Conservation (phyloP, 495 filamentous ascomycete species). For the Friedmanniomyces simplex region DNA sequence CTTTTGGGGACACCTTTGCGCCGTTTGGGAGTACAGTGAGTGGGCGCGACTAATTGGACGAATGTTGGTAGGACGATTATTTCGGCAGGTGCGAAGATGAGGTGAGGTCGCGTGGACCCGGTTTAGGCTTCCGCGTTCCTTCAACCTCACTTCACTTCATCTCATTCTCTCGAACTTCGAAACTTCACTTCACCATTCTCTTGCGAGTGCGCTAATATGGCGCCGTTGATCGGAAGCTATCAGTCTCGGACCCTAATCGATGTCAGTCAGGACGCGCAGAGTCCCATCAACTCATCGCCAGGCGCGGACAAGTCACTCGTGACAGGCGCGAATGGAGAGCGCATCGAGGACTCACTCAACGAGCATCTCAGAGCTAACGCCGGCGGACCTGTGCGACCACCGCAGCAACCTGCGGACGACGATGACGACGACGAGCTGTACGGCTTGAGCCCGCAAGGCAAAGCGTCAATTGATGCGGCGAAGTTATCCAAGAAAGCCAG, state of each 20-base stretch:
- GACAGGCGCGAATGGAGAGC: not conserved
- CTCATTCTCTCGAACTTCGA: not conserved
- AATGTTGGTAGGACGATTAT: too few species aligned
- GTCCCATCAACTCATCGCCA: not conserved
- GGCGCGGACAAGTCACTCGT: not conserved
- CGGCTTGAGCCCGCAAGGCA: slow-evolving; percentile 10
- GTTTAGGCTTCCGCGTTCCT: not conserved
- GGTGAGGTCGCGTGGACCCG: not conserved
- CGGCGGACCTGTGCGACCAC: slow-evolving; percentile 2
- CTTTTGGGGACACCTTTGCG: too few species aligned
- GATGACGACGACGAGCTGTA: slow-evolving; percentile 7
- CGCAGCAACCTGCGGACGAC: not conserved
- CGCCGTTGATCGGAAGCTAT: not conserved
- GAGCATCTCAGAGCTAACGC: not conserved
- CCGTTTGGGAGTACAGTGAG: too few species aligned
- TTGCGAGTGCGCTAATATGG: not conserved
- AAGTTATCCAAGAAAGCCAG: not conserved
- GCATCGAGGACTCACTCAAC: slow-evolving; percentile 12
- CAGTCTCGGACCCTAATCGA: slow-evolving; percentile 1
- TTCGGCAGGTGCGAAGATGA: not conserved
- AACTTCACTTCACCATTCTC: not conserved
- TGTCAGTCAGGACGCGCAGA: slow-evolving; percentile 5
- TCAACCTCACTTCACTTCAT: slow-evolving; percentile 5
- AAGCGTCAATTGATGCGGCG: not conserved
- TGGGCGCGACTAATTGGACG: too few species aligned